Conservation (phyloP, 2,329 filamentous ascomycete genomes). For the Macroventuria anomochaeta region DNA sequence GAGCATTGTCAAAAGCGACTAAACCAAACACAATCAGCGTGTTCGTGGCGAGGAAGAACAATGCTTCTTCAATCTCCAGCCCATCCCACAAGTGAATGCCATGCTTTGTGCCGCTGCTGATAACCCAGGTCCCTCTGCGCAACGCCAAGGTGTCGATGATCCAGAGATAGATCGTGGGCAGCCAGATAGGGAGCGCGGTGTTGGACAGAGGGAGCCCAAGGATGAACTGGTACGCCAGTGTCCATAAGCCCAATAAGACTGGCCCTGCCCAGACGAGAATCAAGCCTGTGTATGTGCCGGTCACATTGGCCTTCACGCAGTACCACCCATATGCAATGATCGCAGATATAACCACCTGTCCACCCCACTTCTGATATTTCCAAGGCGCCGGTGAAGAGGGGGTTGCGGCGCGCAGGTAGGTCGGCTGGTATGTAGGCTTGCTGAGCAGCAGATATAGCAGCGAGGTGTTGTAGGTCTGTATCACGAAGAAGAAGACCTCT, state of each 20-base stretch:
- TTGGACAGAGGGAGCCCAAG: constrained; percentile 64
- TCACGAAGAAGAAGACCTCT: constrained; percentile 78
- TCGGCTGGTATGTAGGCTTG: constrained; percentile 66
- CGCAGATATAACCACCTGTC: constrained; percentile 58
- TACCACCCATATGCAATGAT: constrained; percentile 55
- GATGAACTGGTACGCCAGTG: constrained; percentile 68
- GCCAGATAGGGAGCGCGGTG: constrained; percentile 64
- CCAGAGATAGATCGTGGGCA: constrained; percentile 75
- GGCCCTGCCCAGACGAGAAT: constrained; percentile 74
- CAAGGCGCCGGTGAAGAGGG: constrained; percentile 41
- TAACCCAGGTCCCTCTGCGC: constrained; percentile 73
- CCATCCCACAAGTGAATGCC: constrained; percentile 67
- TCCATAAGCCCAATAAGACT: constrained; percentile 69
- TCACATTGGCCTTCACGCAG: constrained; percentile 55
- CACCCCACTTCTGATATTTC: constrained; percentile 52
- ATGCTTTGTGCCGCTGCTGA: constrained; percentile 71
- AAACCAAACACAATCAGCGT: constrained; percentile 72
- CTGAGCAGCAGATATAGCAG: constrained; percentile 71
- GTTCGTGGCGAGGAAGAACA: constrained; percentile 77
- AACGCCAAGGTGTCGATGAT: constrained; percentile 73
- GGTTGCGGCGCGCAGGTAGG: constrained; percentile 56
- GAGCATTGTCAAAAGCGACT: constrained; percentile 71
- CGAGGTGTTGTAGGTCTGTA: constrained; percentile 77
- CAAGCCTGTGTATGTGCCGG: constrained; percentile 71
- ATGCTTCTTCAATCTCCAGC: constrained; percentile 74